Percentiles rank a stretch among this genome's conserved stretches.
phyloP scores from a whole-genome alignment of 768 basidiomycete genomes.

The Flagelloscypha sp. region DNA sequence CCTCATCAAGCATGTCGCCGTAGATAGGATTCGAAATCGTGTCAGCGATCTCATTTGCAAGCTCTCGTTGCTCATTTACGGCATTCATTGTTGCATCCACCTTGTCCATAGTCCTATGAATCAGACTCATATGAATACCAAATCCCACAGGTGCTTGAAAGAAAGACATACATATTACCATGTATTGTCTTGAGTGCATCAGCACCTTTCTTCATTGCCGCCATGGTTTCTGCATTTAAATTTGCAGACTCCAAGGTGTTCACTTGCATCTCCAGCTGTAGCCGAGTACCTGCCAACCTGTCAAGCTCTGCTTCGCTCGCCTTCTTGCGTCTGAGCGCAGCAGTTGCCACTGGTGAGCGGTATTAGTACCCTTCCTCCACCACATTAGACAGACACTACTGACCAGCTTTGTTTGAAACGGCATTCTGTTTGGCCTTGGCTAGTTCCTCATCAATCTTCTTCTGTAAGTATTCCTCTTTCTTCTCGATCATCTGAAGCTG shows the following conservation, averaged over 20 bases:
- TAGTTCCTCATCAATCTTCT: slow-evolving; percentile 92
- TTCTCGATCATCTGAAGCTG: slow-evolving; percentile 97
- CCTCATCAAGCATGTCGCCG: slow-evolving; percentile 63
- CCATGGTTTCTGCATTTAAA: slow-evolving; percentile 95
- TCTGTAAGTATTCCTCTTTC: slow-evolving; percentile 95
- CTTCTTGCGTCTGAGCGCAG: slow-evolving; percentile 92
- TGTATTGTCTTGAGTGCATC: slow-evolving; percentile 87
- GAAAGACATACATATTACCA: slow-evolving; percentile 66
- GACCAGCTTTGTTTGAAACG: slow-evolving; percentile 87
- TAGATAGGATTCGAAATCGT: slow-evolving; percentile 70
- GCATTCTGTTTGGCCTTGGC: slow-evolving; percentile 91
- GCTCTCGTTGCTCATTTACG: slow-evolving; percentile 84
- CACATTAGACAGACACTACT: slow-evolving; percentile 23
- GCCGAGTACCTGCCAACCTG: slow-evolving; percentile 69
- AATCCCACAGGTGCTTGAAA: not conserved
- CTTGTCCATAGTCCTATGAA: slow-evolving; percentile 66
- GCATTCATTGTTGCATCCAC: slow-evolving; percentile 85
- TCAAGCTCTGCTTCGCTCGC: slow-evolving; percentile 81
- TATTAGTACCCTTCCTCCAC: not conserved
- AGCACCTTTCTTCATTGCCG: slow-evolving; percentile 92
- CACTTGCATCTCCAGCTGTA: slow-evolving; percentile 94
- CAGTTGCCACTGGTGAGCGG: slow-evolving; percentile 62
- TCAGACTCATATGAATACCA: not conserved
- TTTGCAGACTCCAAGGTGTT: slow-evolving; percentile 97
- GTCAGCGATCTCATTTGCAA: slow-evolving; percentile 88